Evolutionary conservation across 495 filamentous ascomycete species (phyloP).

Genomic region (Podospora didyma): DNA sequence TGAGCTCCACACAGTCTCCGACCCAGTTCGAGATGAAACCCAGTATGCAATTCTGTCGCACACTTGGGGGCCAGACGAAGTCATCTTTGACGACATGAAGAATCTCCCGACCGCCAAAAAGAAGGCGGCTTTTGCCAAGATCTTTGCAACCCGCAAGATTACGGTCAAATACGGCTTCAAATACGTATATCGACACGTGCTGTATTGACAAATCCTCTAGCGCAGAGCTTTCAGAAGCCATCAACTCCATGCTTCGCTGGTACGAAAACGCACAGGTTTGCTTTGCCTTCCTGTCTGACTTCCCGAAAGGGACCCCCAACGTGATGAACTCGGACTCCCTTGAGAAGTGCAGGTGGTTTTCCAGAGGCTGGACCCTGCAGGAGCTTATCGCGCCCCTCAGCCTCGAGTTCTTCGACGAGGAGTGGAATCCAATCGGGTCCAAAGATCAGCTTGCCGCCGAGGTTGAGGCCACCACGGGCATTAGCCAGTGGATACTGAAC

Average conservation of each 20-base stretch:
- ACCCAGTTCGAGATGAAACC: too few relatives aligned
- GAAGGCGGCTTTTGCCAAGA: constrained; percentile 13
- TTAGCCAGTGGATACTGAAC: not conserved
- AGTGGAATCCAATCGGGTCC: constrained; percentile 20
- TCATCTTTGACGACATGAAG: constrained; percentile 24
- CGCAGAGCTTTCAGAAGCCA: constrained; percentile 34
- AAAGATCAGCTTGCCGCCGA: not conserved
- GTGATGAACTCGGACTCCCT: not conserved
- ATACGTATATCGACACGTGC: constrained; percentile 39
- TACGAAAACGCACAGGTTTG: constrained; percentile 25
- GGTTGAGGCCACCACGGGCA: not conserved
- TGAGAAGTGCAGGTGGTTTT: constrained; percentile 25
- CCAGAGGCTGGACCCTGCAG: constrained; percentile 35
- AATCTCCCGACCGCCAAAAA: not conserved
- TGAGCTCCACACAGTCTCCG: too few relatives aligned
- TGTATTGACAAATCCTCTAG: constrained; percentile 40
- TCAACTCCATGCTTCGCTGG: too few relatives aligned
- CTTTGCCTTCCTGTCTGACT: constrained; percentile 25
- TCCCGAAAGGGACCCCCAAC: not conserved
- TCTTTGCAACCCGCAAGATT: constrained; percentile 22
- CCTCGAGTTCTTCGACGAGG: constrained; percentile 25
- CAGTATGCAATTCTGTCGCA: constrained; percentile 40
- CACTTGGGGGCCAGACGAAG: constrained; percentile 30
- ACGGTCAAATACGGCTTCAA: constrained; percentile 12
- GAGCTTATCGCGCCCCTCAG: constrained; percentile 31